These are phyloP conservation scores for Microstegium vimineum DNA, from an alignment of 176 grass and related monocot species.

Conservation along the genomic window DNA sequence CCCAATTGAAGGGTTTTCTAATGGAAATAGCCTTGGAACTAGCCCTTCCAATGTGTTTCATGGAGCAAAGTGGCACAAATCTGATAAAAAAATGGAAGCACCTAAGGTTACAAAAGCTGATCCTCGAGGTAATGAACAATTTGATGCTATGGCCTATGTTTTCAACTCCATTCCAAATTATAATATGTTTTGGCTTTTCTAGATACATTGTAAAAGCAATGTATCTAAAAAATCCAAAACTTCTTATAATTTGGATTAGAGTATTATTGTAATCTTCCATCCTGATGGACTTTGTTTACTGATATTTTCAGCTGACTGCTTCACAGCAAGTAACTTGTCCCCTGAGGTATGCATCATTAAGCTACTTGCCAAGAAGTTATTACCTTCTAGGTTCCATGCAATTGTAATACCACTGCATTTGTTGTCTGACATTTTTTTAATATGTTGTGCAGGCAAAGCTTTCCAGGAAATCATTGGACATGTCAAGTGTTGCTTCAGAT, in stretches of 20 bases:
- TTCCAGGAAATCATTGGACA: constrained; percentile 48
- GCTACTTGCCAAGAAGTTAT: not conserved
- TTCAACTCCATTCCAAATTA: not conserved
- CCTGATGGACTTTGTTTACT: not conserved
- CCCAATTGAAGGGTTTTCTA: constrained; percentile 45
- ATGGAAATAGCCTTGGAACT: constrained; percentile 42
- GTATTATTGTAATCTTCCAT: not conserved
- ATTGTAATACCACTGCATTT: not conserved
- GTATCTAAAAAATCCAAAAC: too few species aligned
- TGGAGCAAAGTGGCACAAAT: constrained; percentile 47
- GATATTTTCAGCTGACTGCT: constrained; percentile 53
- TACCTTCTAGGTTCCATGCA: not conserved
- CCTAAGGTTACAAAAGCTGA: constrained; percentile 34
- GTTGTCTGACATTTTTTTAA: constrained; percentile 9
- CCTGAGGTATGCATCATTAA: constrained; percentile 46
- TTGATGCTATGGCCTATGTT: not conserved
- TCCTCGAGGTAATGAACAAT: constrained; percentile 28
- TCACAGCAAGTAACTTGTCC: constrained; percentile 50
- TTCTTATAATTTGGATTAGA: too few species aligned
- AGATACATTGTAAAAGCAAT: too few species aligned
- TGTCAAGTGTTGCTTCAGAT: constrained; percentile 47
- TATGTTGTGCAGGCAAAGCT: constrained; percentile 34
- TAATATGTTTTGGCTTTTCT: too few species aligned
- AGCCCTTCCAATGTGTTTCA: constrained; percentile 43
- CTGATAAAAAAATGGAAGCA: constrained; percentile 37